Evolutionary conservation across 2,329 filamentous ascomycete species (phyloP).

Genomic region (Talaromyces rugulosus): DNA sequence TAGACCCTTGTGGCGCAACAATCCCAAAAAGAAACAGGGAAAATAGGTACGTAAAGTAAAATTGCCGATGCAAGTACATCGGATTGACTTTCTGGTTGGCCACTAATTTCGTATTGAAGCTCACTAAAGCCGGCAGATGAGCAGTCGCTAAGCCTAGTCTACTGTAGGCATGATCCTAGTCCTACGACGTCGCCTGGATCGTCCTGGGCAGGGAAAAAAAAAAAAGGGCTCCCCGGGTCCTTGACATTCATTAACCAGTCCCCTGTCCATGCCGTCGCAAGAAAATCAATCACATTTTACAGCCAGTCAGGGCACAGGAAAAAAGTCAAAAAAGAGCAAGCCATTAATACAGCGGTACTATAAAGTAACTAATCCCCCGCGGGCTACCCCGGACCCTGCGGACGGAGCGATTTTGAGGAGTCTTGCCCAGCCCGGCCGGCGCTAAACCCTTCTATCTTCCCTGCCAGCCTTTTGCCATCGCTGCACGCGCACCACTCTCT

Average conservation of each 20-base stretch:
- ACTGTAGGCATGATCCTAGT: background rate
- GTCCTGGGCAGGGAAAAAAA: background rate
- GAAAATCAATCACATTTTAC: background rate
- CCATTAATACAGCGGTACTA: no score
- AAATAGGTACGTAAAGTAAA: background rate
- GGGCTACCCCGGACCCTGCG: background rate
- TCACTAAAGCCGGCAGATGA: background rate
- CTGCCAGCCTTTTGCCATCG: background rate
- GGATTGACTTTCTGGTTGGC: background rate
- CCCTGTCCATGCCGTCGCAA: no score
- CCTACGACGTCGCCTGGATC: background rate
- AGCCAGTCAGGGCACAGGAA: background rate
- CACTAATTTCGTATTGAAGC: background rate
- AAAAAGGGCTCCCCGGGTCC: background rate
- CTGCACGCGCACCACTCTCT: background rate
- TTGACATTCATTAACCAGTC: background rate
- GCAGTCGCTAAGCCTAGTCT: background rate
- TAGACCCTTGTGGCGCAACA: no score
- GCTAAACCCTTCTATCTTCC: background rate
- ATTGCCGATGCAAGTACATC: background rate
- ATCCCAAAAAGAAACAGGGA: background rate
- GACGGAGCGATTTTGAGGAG: no score
- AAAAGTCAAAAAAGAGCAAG: no score
- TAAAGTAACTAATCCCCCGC: background rate
- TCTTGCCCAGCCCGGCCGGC: background rate